Base-by-base conservation (phyloP, 192 early-diverging fungal genomes). In the Backusella westeae region DNA sequence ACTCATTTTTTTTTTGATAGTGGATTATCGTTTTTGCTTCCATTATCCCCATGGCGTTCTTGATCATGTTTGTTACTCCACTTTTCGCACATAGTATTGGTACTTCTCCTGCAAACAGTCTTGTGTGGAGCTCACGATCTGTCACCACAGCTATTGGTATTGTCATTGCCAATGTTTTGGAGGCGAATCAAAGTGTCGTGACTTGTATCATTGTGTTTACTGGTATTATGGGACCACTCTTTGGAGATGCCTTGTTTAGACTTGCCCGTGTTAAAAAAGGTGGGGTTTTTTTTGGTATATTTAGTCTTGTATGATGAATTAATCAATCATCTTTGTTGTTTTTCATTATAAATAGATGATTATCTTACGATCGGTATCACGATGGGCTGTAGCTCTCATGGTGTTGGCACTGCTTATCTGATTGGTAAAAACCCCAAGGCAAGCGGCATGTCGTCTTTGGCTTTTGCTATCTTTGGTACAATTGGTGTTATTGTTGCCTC, bases 111-210 rank as follows among this genome's bases (percentile, higher is more conserved):
- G 65, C 19, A 10, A 1, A 46, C 21, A 53, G 66, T 35, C 34
- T 79, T 19, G 72, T 42, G 2, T 53, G 74, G 41, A 70, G 59
- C 21, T 42, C 78, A 36, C 56, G 77, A 21, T 74, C 78, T 32
- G 78, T 79, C 14, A 79, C 72, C 12, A 75, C 78, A n/a, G 72
- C 78, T 15, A 73, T 79, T 49, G 78, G 72, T 73, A 79, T 79
- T 21, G 49, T 71, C 2, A 69, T 79, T 44, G 65, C 39, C 7
- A 15, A 67, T 66, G 68, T 79, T 17, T 17, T 79, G 21, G 34
- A 34, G 4, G 46, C 67, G 29, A 75, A 79, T 52, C 52, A 73
- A 41, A 74, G 72, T 49, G 41, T 79, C 26, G 70, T 63, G 12
- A 70, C 67, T 15, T 79, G 78, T 49, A 69, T 79, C 19, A 73